phyloP scores from a whole-genome alignment of 2,329 filamentous ascomycete species.

The Macrophomina phaseolina region DNA sequence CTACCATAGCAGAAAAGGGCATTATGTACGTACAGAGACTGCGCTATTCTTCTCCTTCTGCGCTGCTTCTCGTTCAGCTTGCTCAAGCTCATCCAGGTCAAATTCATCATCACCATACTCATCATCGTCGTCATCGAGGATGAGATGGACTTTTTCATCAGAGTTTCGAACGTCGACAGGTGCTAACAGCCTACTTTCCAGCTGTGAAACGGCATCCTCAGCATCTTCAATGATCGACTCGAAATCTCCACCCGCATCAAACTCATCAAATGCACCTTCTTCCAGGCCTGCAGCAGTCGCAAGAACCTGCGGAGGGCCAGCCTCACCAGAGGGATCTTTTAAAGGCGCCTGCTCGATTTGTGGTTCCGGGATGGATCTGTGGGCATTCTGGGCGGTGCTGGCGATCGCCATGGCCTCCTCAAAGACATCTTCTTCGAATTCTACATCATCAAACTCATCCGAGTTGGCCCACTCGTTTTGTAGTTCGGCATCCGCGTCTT shows the following conservation, averaged over 20 bases:
- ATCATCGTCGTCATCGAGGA: conserved; percentile 70
- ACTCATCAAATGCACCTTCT: conserved; percentile 58
- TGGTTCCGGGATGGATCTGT: neutral
- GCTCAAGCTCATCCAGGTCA: conserved; percentile 73
- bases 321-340: neutral
- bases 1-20: conserved; percentile 19
- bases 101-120: conserved; percentile 69
- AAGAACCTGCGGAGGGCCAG: neutral
- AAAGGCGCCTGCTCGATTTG: neutral
- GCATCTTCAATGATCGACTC: neutral
- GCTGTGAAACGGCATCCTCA: conserved; percentile 55
- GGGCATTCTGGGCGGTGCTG: neutral
- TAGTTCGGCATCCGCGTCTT: neutral
- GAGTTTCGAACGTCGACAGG: neutral
- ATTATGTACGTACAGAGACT: conserved; percentile 29
- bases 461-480: neutral
- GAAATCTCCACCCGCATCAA: neutral
- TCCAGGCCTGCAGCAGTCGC: conserved; percentile 53
- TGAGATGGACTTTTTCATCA: neutral
- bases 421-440: conserved; percentile 32
- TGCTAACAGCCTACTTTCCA: conserved; percentile 47
- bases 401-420: conserved; percentile 11
- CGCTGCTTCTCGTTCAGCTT: conserved; percentile 74
- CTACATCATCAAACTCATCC: conserved; percentile 33
- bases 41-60: conserved; percentile 62